These are phyloP conservation scores for Scorias spongiosa DNA, from an alignment of 2,329 filamentous ascomycete genomes.

Conservation along the genomic window DNA sequence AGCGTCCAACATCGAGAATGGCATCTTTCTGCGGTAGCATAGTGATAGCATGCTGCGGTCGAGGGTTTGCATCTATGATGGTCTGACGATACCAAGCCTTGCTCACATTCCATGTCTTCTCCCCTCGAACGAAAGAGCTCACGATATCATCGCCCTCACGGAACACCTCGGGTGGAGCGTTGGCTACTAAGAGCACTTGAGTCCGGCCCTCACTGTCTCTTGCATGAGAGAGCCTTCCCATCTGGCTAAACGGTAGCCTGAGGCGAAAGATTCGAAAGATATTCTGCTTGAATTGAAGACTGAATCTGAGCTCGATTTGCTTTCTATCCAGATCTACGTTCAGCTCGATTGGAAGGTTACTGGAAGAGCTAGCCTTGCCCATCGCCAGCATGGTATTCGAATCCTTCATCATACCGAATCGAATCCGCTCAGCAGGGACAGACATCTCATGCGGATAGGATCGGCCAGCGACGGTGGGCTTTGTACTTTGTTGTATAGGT, in stretches of 20 bases:
- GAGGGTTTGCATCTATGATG: slow-evolving; percentile 36
- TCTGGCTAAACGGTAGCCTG: slow-evolving; percentile 29
- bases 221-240: slow-evolving; percentile 24
- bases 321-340: slow-evolving; percentile 29
- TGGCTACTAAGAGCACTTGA: slow-evolving; percentile 23
- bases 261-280: slow-evolving; percentile 23
- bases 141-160: slow-evolving; percentile 10
- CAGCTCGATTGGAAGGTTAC: slow-evolving; percentile 17
- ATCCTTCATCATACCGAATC: slow-evolving; percentile 46
- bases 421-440: slow-evolving; percentile 21
- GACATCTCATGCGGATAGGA: not conserved
- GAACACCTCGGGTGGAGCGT: slow-evolving; percentile 17
- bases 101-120: slow-evolving; percentile 37
- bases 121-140: slow-evolving; percentile 26
- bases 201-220: slow-evolving; percentile 7
- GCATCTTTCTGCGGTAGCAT: slow-evolving; percentile 34
- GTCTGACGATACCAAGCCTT: slow-evolving; percentile 50
- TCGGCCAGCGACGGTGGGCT: not conserved
- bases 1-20: slow-evolving; percentile 46
- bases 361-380: slow-evolving; percentile 26
- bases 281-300: slow-evolving; percentile 5
- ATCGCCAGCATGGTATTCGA: slow-evolving; percentile 45
- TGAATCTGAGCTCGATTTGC: slow-evolving; percentile 31
- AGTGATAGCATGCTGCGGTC: slow-evolving; percentile 4
- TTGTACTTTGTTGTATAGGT: not conserved